A percentile compares a stretch with the other conserved stretches of the same genome.
These are phyloP conservation scores for Mariannaea sp. DNA, from an alignment of 2,329 filamentous ascomycete genomes.

Conservation along the genomic window DNA sequence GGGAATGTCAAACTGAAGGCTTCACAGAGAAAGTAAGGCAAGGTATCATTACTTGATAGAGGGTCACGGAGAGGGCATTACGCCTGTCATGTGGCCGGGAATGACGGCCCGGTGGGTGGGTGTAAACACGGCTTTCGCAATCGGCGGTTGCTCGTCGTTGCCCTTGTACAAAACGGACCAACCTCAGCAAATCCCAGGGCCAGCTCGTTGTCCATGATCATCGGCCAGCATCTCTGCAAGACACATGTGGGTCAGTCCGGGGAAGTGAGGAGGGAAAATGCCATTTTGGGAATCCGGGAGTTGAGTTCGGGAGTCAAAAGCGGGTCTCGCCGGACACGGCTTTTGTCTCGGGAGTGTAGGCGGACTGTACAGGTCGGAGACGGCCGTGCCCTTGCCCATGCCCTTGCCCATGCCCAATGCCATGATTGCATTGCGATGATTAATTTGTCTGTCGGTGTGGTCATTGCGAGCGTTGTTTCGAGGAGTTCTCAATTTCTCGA, in stretches of 20 bases:
- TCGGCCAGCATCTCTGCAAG: conserved; percentile 19
- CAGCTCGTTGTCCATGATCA: conserved; percentile 24
- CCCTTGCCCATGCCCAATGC: too few relatives aligned
- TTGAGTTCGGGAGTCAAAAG: conserved; percentile 37
- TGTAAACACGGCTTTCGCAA: background rate
- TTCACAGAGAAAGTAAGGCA: background rate
- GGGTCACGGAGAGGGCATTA: background rate
- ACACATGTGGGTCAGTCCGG: conserved; percentile 32
- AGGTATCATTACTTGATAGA: background rate
- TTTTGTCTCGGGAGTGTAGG: conserved; percentile 31
- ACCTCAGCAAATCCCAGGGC: conserved; percentile 18
- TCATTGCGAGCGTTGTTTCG: too few relatives aligned
- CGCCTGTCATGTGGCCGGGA: conserved; percentile 5
- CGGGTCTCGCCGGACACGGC: conserved; percentile 30
- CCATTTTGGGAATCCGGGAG: conserved; percentile 37
- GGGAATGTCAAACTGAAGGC: conserved; percentile 16
- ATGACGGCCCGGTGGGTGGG: conserved; percentile 3
- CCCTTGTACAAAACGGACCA: conserved; percentile 11
- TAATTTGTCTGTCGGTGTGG: too few relatives aligned
- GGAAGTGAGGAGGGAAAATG: conserved; percentile 31
- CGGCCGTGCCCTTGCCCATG: too few relatives aligned
- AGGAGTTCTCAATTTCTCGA: too few relatives aligned
- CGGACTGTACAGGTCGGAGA: conserved; percentile 3
- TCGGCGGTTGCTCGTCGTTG: background rate
- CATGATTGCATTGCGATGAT: too few relatives aligned